Conservation (phyloP, 768 basidiomycete genomes). For the Holtermannia corniformis region DNA sequence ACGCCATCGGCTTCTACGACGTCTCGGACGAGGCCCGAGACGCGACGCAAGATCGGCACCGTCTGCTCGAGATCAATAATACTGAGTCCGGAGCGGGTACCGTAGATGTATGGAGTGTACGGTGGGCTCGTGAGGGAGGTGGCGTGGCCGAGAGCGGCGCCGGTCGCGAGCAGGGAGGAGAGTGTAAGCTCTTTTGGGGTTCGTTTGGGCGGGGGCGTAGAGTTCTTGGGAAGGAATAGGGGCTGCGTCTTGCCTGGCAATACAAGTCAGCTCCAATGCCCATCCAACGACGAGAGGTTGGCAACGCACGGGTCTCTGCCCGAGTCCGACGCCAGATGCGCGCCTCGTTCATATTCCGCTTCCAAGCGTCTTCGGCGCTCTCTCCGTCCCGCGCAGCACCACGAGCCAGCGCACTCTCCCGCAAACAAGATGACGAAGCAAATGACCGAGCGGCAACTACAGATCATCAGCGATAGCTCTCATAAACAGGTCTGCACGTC, state of each 20-base stretch:
- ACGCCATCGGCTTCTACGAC: slow-evolving; percentile 71
- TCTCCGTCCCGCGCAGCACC: slow-evolving; percentile 10
- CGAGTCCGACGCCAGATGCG: slow-evolving; percentile 23
- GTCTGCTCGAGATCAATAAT: slow-evolving; percentile 94
- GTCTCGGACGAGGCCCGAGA: slow-evolving; percentile 74
- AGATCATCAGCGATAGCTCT: background rate
- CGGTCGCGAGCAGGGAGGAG: slow-evolving; percentile 81
- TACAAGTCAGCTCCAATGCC: background rate
- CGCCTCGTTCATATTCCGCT: slow-evolving; percentile 30
- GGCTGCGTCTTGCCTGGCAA: slow-evolving; percentile 5
- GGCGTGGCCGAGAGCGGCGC: slow-evolving; percentile 88
- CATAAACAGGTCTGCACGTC: background rate
- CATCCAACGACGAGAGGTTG: background rate
- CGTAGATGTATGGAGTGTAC: slow-evolving; percentile 89
- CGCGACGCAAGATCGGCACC: slow-evolving; percentile 78
- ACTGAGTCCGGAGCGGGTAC: slow-evolving; percentile 75
- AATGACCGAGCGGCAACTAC: background rate
- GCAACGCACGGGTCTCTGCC: slow-evolving; percentile 13
- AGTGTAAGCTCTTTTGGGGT: slow-evolving; percentile 59
- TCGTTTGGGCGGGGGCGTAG: slow-evolving; percentile 5
- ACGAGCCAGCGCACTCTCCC: background rate
- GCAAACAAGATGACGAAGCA: background rate
- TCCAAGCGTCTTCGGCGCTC: slow-evolving; percentile 28
- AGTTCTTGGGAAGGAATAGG: slow-evolving; percentile 4
- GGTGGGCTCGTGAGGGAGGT: slow-evolving; percentile 67